A percentile compares a stretch with the other conserved stretches of the same genome.
These are phyloP conservation scores for Solanum ahanhuiri DNA, from an alignment of 257 asterid genomes.

Conservation along the genomic window DNA sequence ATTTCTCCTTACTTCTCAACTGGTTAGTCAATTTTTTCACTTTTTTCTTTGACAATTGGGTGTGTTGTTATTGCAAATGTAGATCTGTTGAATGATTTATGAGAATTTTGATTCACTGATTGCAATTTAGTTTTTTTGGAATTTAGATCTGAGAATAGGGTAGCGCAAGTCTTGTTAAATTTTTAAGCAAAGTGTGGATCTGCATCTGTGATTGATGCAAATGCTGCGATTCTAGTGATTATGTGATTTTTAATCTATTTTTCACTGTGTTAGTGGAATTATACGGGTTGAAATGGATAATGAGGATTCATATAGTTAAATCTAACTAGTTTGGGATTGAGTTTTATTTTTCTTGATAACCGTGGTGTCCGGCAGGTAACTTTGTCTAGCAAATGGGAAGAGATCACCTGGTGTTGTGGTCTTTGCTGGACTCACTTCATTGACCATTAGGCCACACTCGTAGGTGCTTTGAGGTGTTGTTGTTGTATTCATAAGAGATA, in stretches of 20 bases:
- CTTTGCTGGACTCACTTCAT: not conserved
- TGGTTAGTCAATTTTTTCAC: not conserved
- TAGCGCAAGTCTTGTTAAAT: not conserved
- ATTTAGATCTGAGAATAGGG: conserved; percentile 31
- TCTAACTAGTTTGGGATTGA: not conserved
- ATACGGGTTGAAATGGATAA: not conserved
- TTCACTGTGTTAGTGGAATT: not conserved
- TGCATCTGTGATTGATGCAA: not conserved
- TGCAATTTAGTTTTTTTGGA: conserved; percentile 16
- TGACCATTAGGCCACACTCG: not conserved
- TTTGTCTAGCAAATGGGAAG: not conserved
- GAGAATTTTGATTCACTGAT: conserved; percentile 6
- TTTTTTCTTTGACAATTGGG: not conserved
- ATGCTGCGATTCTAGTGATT: not conserved
- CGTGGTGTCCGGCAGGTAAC: not conserved
- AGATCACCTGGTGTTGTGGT: not conserved
- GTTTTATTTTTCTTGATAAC: not conserved
- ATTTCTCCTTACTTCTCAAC: not conserved
- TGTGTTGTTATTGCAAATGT: not conserved
- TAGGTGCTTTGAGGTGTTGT: not conserved
- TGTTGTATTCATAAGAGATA: not conserved
- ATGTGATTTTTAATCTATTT: not conserved
- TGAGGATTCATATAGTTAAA: not conserved
- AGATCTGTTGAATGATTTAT: not conserved
- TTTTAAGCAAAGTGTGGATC: not conserved